Conservation (phyloP, 1,139 yeast genomes). For the Blastobotrys proliferans region DNA sequence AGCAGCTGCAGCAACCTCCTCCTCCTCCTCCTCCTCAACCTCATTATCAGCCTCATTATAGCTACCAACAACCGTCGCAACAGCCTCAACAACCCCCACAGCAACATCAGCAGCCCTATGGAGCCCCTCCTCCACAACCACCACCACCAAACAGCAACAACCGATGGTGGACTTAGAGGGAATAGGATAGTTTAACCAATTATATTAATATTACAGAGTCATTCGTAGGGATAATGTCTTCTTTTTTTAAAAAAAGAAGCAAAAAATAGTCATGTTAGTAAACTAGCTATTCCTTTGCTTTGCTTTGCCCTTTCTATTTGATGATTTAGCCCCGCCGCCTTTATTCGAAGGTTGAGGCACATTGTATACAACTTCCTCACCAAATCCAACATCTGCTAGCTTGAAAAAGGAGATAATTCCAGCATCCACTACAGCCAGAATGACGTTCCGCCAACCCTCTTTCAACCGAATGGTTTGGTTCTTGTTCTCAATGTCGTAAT, state of each 20-base stretch:
- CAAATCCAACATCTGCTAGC: slow-evolving; percentile 58
- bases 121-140: slow-evolving; percentile 17
- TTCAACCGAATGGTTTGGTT: slow-evolving; percentile 36
- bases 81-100: slow-evolving; percentile 6
- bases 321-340: too few relatives aligned
- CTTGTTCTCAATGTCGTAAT: slow-evolving; percentile 23
- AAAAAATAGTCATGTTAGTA: too few relatives aligned
- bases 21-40: slow-evolving; percentile 1
- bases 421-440: slow-evolving; percentile 65
- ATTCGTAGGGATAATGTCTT: too few relatives aligned
- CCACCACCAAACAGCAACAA: slow-evolving; percentile 10
- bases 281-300: too few relatives aligned
- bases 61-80: slow-evolving; percentile 4
- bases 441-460: slow-evolving; percentile 50
- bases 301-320: too few relatives aligned
- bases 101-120: slow-evolving; percentile 18
- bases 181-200: not conserved
- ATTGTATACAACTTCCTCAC: slow-evolving; percentile 36
- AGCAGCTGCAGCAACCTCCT: slow-evolving; percentile 1
- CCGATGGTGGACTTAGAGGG: slow-evolving; percentile 11
- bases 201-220: too few relatives aligned
- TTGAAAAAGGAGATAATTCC: slow-evolving; percentile 68
- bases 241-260: too few relatives aligned
- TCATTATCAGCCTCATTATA: slow-evolving; percentile 2
- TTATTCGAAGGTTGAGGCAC: too few relatives aligned